phyloP scores from a whole-genome alignment of 768 basidiomycete species.

The Kondoa malvinella region DNA sequence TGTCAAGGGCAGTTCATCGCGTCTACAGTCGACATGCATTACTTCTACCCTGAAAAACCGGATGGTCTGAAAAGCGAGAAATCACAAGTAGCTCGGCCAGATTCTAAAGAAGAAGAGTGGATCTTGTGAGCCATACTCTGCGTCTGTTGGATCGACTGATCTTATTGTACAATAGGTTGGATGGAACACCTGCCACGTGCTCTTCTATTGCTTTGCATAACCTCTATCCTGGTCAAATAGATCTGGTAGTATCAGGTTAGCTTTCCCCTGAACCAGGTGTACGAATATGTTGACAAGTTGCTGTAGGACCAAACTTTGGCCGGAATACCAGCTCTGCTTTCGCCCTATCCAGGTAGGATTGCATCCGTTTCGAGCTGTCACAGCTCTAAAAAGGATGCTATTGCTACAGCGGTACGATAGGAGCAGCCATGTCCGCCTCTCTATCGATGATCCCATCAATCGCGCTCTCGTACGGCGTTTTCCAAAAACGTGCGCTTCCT shows the following conservation, averaged over 20 bases:
- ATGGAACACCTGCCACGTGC: conserved; percentile 74
- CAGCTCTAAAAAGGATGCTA: conserved; percentile 31
- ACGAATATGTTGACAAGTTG: too few species aligned
- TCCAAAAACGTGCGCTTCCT: conserved; percentile 37
- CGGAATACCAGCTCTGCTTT: conserved; percentile 60
- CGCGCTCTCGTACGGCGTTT: conserved; percentile 72
- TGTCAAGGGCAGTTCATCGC: conserved; percentile 29
- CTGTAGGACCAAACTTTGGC: conserved; percentile 70
- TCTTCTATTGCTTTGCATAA: conserved; percentile 81
- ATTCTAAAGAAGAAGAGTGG: conserved; percentile 65
- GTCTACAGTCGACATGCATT: conserved; percentile 28
- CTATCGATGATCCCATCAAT: conserved; percentile 57
- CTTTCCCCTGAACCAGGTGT: too few species aligned
- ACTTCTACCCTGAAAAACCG: conserved; percentile 29
- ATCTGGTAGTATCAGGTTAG: conserved; percentile 82
- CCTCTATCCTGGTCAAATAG: conserved; percentile 63
- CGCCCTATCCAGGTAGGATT: not conserved
- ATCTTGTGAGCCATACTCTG: conserved; percentile 59
- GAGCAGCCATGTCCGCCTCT: conserved; percentile 67
- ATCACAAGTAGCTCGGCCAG: conserved; percentile 43
- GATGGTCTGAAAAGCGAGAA: conserved; percentile 43
- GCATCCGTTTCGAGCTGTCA: not conserved
- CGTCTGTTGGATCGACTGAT: conserved; percentile 8
- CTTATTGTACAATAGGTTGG: conserved; percentile 9
- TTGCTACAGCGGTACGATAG: conserved; percentile 84